phyloP scores from a whole-genome alignment of 345 rosid genomes.

The Geranium rotundifolium region DNA sequence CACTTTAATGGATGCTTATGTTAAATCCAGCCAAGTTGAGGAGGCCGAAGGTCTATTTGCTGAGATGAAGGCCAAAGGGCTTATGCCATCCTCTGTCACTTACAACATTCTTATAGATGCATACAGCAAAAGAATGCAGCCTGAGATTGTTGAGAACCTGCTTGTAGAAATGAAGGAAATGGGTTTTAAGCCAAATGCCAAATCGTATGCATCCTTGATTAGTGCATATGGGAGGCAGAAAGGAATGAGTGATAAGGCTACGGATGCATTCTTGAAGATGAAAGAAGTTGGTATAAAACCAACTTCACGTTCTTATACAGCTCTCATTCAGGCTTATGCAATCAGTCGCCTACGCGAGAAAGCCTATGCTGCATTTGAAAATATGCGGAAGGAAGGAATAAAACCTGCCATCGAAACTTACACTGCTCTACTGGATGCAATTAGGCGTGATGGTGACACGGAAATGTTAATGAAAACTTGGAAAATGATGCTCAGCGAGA shows the following conservation, averaged over 20 bases:
- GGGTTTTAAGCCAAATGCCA: slow-evolving; percentile 53
- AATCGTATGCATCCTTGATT: slow-evolving; percentile 63
- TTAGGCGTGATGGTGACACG: slow-evolving; percentile 60
- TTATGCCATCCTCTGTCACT: slow-evolving; percentile 43
- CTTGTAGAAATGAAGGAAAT: slow-evolving; percentile 54
- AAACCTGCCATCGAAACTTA: slow-evolving; percentile 76
- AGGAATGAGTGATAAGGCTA: slow-evolving; percentile 78
- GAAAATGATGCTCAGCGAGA: slow-evolving; percentile 62
- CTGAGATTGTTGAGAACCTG: slow-evolving; percentile 58
- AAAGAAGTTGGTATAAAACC: slow-evolving; percentile 61
- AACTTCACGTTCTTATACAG: slow-evolving; percentile 67
- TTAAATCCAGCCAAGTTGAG: slow-evolving; percentile 58
- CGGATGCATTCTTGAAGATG: slow-evolving; percentile 66
- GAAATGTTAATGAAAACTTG: slow-evolving; percentile 54
- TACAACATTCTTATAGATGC: slow-evolving; percentile 77
- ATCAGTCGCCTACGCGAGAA: slow-evolving; percentile 73
- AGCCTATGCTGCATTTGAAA: slow-evolving; percentile 50
- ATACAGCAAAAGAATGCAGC: slow-evolving; percentile 85
- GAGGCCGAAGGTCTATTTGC: slow-evolving; percentile 77
- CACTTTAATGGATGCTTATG: slow-evolving; percentile 72
- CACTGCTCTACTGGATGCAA: slow-evolving; percentile 76
- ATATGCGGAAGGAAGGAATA: slow-evolving; percentile 54
- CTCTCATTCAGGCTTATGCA: slow-evolving; percentile 85
- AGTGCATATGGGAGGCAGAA: slow-evolving; percentile 71
- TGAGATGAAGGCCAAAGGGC: slow-evolving; percentile 62